phyloP scores from a whole-genome alignment of 2,329 filamentous ascomycete species.

The Hypoxylon sp. region DNA sequence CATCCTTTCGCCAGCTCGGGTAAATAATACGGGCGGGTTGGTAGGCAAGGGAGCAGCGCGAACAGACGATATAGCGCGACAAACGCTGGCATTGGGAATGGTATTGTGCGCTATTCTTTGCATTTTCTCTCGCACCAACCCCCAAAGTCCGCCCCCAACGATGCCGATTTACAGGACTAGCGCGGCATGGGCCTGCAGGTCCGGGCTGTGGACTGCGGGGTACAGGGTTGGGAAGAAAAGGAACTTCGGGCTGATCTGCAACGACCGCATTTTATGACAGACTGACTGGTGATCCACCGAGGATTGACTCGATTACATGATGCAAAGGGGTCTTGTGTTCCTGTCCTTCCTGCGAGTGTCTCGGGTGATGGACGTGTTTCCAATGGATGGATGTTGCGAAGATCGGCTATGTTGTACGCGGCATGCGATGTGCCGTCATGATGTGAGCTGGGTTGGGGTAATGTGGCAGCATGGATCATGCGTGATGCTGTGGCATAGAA shows the following conservation, averaged over 20 bases:
- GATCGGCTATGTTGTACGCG: slow-evolving; percentile 38
- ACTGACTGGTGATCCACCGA: slow-evolving; percentile 33
- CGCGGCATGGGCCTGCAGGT: slow-evolving; percentile 43
- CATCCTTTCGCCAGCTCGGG: slow-evolving; percentile 34
- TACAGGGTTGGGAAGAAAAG: slow-evolving; percentile 38
- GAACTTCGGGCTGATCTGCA: slow-evolving; percentile 39
- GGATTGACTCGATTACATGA: slow-evolving; percentile 36
- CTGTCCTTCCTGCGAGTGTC: slow-evolving; percentile 34
- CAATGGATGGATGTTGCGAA: slow-evolving; percentile 35
- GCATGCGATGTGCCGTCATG: slow-evolving; percentile 45
- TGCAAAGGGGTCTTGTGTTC: slow-evolving; percentile 41
- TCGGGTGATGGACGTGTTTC: slow-evolving; percentile 45
- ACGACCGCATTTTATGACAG: slow-evolving; percentile 38
- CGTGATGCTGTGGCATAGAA: slow-evolving; percentile 45
- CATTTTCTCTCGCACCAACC: slow-evolving; percentile 30
- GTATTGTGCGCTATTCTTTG: slow-evolving; percentile 37
- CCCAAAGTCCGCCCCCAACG: slow-evolving; percentile 14
- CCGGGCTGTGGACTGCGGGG: slow-evolving; percentile 45
- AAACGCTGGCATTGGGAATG: slow-evolving; percentile 34
- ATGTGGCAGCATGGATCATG: slow-evolving; percentile 45
- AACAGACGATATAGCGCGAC: slow-evolving; percentile 30
- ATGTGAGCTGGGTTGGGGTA: slow-evolving; percentile 46
- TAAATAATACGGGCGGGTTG: slow-evolving; percentile 27
- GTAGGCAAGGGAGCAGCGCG: background rate
- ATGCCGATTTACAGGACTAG: slow-evolving; percentile 39